phyloP scores from a whole-genome alignment of 306 rosid genomes.

The Lablab purpureus region DNA sequence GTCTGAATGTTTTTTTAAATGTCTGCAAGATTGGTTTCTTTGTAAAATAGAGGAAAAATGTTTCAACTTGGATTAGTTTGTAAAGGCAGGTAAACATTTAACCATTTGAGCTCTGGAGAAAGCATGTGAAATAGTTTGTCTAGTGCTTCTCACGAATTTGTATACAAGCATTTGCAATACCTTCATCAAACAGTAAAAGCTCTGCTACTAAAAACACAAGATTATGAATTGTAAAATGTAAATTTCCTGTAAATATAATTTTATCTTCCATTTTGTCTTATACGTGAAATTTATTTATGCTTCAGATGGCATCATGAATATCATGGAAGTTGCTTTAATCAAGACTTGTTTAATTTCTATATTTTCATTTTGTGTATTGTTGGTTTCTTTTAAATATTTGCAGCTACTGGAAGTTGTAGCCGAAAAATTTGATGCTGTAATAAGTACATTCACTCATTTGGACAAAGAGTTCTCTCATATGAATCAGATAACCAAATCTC shows the following conservation, averaged over 20 bases:
- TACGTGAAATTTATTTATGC: neutral
- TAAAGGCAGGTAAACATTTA: constrained; percentile 11
- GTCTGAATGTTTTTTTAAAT: constrained; percentile 25
- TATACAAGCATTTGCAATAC: constrained; percentile 1
- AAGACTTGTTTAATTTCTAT: neutral
- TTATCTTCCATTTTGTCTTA: neutral
- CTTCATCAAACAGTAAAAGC: constrained; percentile 16
- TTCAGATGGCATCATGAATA: constrained; percentile 24
- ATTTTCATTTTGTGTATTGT: constrained; percentile 20
- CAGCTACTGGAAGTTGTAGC: constrained; percentile 86
- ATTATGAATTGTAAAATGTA: constrained; percentile 29
- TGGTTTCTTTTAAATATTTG: constrained; percentile 49
- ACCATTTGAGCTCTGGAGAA: constrained; percentile 28
- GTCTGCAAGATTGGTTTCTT: constrained; percentile 23
- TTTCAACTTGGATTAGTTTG: constrained; percentile 31
- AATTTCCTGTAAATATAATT: neutral
- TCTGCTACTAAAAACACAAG: constrained; percentile 30
- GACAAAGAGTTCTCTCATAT: constrained; percentile 84
- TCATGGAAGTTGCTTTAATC: constrained; percentile 9
- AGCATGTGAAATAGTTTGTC: constrained; percentile 16
- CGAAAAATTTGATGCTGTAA: constrained; percentile 82
- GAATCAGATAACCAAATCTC: constrained; percentile 86
- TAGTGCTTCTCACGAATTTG: constrained; percentile 1
- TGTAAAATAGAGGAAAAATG: neutral
- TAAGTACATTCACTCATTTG: constrained; percentile 88